Conservation (phyloP, 306 rosid species). For the Cucurbita maxima region DNA sequence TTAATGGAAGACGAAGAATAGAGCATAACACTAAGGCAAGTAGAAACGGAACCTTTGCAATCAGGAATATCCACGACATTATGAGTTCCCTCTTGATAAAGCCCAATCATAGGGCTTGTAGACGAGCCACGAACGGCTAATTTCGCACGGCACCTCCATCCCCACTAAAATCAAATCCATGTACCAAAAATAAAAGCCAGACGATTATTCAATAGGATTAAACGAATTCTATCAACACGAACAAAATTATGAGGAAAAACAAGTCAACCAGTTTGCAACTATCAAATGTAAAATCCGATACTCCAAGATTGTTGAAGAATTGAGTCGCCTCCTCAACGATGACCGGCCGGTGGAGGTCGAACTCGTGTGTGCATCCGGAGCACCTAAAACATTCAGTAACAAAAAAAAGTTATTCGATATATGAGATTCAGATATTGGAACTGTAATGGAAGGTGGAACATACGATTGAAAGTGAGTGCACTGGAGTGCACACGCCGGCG, state of each 20-base stretch:
- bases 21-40: not conserved
- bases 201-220: not conserved
- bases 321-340: constrained; percentile 58
- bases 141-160: constrained; percentile 95
- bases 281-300: constrained; percentile 66
- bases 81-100: constrained; percentile 87
- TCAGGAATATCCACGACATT: constrained; percentile 71
- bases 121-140: constrained; percentile 79
- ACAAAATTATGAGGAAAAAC: not conserved
- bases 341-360: constrained; percentile 70
- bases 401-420: not conserved
- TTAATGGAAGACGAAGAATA: not conserved
- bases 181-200: not conserved
- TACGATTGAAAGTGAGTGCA: constrained; percentile 81
- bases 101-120: constrained; percentile 53
- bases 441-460: constrained; percentile 1
- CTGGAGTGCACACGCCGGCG: constrained; percentile 62
- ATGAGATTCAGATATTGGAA: not conserved
- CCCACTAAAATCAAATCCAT: constrained; percentile 32
- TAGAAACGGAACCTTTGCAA: constrained; percentile 45
- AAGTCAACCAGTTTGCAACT: constrained; percentile 47
- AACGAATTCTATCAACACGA: not conserved
- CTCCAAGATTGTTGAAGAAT: constrained; percentile 53
- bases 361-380: constrained; percentile 84
- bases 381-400: constrained; percentile 32